phyloP scores from a whole-genome alignment of 139 green algal genomes.

The Asterochloris sp. region DNA sequence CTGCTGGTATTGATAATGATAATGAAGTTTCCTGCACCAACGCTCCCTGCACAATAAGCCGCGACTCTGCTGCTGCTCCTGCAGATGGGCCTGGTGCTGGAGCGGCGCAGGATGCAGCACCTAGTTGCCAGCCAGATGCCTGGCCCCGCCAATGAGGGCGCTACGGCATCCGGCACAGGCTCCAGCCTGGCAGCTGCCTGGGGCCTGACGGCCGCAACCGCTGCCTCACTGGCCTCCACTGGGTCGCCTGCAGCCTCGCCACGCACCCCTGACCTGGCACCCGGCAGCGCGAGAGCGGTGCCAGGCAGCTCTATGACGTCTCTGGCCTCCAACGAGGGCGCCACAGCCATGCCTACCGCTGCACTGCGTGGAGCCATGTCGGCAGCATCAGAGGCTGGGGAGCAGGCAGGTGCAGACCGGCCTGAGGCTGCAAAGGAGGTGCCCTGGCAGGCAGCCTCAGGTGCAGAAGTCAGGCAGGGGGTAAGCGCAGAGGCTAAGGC shows the following conservation, averaged over 20 bases:
- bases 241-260: background rate
- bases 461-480: too few species aligned
- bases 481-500: too few species aligned
- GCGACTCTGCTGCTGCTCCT: background rate
- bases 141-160: background rate
- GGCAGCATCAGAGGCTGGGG: too few species aligned
- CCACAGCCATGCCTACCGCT: too few species aligned
- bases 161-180: slow-evolving; percentile 1
- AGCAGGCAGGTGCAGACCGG: too few species aligned
- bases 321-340: too few species aligned
- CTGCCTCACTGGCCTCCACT: background rate
- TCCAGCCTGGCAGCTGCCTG: slow-evolving; percentile 5
- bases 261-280: background rate
- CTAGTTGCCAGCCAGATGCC: slow-evolving; percentile 19
- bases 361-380: too few species aligned
- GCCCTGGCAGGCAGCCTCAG: too few species aligned
- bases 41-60: background rate
- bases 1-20: too few species aligned
- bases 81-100: slow-evolving; percentile 40
- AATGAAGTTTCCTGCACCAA: background rate
- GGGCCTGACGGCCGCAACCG: slow-evolving; percentile 1
- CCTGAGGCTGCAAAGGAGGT: too few species aligned
- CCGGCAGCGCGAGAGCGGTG: background rate
- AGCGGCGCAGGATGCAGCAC: slow-evolving; percentile 42
- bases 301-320: too few species aligned